These are phyloP conservation scores for Basipetospora sp. DNA, from an alignment of 2,329 filamentous ascomycete genomes.

Conservation along the genomic window DNA sequence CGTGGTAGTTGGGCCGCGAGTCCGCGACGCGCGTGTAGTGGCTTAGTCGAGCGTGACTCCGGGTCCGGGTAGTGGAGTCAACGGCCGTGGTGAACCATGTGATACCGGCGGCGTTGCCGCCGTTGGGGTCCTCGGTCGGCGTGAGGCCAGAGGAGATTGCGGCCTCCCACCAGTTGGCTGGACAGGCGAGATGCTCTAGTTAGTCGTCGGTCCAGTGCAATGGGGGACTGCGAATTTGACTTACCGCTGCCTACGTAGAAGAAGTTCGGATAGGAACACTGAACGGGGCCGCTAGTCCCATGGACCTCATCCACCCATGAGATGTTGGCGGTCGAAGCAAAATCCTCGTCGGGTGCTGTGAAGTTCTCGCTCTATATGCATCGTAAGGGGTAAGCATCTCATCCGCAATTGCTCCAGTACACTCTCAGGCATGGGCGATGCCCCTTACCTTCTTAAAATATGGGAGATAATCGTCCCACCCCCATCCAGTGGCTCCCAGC, in stretches of 20 bases:
- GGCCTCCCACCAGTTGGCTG: constrained; percentile 29
- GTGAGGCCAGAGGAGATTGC: constrained; percentile 37
- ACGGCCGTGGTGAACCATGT: constrained; percentile 17
- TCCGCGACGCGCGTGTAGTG: constrained; percentile 16
- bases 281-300: constrained; percentile 39
- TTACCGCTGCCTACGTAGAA: constrained; percentile 20
- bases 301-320: constrained; percentile 32
- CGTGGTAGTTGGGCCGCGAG: constrained; percentile 41
- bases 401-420: no score
- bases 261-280: constrained; percentile 26
- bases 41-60: constrained; percentile 15
- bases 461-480: constrained; percentile 22
- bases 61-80: constrained; percentile 18
- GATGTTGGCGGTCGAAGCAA: constrained; percentile 9
- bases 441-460: constrained; percentile 29
- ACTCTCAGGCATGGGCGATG: constrained; percentile 12
- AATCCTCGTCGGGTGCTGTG: constrained; percentile 7
- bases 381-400: no score
- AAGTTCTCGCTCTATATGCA: constrained; percentile 9
- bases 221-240: no score
- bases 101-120: constrained; percentile 10
- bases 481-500: constrained; percentile 29
- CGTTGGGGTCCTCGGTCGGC: constrained; percentile 12
- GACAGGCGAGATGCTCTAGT: constrained; percentile 30
- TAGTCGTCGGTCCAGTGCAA: no score